Evolutionary conservation across 2,329 filamentous ascomycete species (phyloP).

Genomic region (Mycosphaerella arachidis): DNA sequence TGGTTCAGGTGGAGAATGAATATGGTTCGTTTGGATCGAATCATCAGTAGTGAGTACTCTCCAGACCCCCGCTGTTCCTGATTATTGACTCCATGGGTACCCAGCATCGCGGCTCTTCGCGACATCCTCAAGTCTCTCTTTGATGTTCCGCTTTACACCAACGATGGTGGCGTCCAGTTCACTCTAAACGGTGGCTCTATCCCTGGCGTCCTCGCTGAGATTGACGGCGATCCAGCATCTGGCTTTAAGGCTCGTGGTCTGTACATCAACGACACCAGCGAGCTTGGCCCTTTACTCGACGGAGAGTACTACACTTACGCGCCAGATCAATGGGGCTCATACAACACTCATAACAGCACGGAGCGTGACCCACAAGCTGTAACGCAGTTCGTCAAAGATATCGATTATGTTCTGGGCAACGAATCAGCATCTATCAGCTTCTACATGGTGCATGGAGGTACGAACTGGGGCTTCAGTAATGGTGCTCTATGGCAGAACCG

Average conservation of each 20-base stretch:
- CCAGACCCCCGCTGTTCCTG: neutral
- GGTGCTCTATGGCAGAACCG: constrained; percentile 44
- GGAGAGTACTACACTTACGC: constrained; percentile 49
- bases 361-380: constrained; percentile 19
- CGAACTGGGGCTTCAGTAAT: constrained; percentile 48
- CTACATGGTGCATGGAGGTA: constrained; percentile 53
- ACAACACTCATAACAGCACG: constrained; percentile 37
- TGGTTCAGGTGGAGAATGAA: constrained; percentile 51
- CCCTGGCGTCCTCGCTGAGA: constrained; percentile 43
- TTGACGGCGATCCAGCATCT: constrained; percentile 43
- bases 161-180: constrained; percentile 45
- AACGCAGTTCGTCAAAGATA: constrained; percentile 21
- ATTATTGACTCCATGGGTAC: neutral
- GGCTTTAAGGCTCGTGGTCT: constrained; percentile 41
- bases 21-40: constrained; percentile 48
- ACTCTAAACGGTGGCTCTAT: constrained; percentile 44
- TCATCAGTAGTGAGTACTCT: constrained; percentile 37
- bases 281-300: constrained; percentile 45
- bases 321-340: constrained; percentile 44
- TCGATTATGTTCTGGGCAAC: constrained; percentile 27
- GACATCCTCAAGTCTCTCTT: constrained; percentile 43
- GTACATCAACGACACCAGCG: constrained; percentile 42
- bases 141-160: constrained; percentile 47
- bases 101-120: constrained; percentile 35
- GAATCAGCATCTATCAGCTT: constrained; percentile 42